These are phyloP conservation scores for Rhizopus microsporus DNA, from an alignment of 371 early-diverging fungal genomes.

Conservation along the genomic window DNA sequence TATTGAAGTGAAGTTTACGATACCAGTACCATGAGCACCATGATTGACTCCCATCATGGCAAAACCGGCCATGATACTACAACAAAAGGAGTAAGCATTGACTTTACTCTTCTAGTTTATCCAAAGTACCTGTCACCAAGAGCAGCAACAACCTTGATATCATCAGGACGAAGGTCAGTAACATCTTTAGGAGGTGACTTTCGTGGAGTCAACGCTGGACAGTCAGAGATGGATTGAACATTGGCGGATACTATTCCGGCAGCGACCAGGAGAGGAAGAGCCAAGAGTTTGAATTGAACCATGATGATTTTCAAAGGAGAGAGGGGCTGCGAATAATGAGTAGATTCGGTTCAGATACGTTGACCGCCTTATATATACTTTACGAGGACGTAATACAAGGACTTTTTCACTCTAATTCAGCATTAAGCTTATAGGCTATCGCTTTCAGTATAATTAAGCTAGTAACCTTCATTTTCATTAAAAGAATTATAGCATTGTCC, in stretches of 20 bases:
- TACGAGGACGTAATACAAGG: no score
- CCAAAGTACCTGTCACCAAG: conserved; percentile 28
- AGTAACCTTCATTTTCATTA: no score
- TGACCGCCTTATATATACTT: no score
- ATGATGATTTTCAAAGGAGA: neutral
- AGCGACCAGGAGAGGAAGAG: neutral
- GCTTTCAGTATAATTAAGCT: no score
- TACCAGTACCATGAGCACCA: conserved; percentile 5
- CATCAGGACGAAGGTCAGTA: conserved; percentile 29
- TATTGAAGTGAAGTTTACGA: conserved; percentile 9
- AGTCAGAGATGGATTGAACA: conserved; percentile 15
- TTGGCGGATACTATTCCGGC: neutral
- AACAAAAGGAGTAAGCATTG: neutral
- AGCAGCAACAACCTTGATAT: conserved; percentile 28
- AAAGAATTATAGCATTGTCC: no score
- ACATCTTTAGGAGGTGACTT: conserved; percentile 16
- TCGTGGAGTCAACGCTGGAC: conserved; percentile 21
- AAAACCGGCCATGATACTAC: conserved; percentile 28
- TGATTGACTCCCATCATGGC: conserved; percentile 13
- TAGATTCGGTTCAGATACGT: no score
- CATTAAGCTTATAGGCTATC: no score
- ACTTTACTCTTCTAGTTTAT: neutral
- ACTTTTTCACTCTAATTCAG: no score
- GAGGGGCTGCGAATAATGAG: no score
- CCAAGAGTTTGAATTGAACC: conserved; percentile 2